phyloP scores from a whole-genome alignment of 1,284 basidiomycete genomes.

The Tylopilus sp. region DNA sequence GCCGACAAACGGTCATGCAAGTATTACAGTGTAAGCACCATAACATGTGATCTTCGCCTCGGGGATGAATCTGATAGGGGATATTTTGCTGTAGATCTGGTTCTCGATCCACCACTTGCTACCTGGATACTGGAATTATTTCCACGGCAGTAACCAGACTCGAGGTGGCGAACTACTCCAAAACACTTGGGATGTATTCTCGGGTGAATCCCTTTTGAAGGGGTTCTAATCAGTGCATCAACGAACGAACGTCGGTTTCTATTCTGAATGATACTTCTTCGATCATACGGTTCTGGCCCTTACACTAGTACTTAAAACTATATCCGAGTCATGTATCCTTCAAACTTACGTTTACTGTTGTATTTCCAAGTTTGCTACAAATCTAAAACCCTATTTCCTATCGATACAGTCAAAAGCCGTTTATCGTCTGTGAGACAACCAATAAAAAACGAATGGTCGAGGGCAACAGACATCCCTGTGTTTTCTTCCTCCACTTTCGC shows the following conservation, averaged over 20 bases:
- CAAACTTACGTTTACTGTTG: background rate
- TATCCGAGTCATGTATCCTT: background rate
- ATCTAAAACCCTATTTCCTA: background rate
- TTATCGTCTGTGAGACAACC: background rate
- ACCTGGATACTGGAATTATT: conserved; percentile 47
- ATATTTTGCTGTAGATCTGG: conserved; percentile 36
- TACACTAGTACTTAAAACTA: too few species aligned
- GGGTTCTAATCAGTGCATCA: conserved; percentile 14
- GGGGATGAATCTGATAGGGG: background rate
- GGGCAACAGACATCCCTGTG: background rate
- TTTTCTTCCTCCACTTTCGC: background rate
- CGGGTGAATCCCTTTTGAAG: conserved; percentile 22
- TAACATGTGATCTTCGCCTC: background rate
- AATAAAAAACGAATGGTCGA: background rate
- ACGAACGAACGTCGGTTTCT: too few species aligned
- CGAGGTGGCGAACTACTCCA: conserved; percentile 35
- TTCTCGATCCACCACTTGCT: conserved; percentile 45
- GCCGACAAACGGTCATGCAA: conserved; percentile 45
- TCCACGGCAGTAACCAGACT: conserved; percentile 30
- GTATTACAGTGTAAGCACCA: conserved; percentile 44
- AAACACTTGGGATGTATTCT: conserved; percentile 33
- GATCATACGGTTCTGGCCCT: too few species aligned
- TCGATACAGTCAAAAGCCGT: conserved; percentile 11
- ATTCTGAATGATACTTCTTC: too few species aligned
- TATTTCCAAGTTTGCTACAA: background rate